These are phyloP conservation scores for Blastocystis sp. DNA, from an alignment of 352 stramenopile genomes.

Conservation along the genomic window DNA sequence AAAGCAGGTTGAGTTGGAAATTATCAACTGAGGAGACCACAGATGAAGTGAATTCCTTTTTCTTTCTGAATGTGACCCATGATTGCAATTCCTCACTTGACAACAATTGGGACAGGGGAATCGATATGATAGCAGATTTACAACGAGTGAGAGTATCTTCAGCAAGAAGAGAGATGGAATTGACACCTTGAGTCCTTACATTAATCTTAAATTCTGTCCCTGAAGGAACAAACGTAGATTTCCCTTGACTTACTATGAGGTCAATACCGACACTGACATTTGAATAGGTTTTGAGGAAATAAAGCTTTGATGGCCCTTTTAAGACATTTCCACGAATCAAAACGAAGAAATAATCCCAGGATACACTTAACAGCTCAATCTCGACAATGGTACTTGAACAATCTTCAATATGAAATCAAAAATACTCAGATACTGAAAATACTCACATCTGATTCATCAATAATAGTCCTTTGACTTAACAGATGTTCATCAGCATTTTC, in stretches of 20 bases:
- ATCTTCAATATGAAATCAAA: slow-evolving; percentile 28
- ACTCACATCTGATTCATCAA: neutral
- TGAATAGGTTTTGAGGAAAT: slow-evolving; percentile 49
- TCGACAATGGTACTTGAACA: neutral
- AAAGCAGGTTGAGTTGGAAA: neutral
- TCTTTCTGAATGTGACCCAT: neutral
- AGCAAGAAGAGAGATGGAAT: slow-evolving; percentile 3
- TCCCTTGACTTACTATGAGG: slow-evolving; percentile 1
- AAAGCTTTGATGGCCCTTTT: neutral
- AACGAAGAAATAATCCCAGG: slow-evolving; percentile 7
- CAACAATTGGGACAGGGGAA: neutral
- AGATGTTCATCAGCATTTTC: slow-evolving; percentile 22
- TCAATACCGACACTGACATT: neutral
- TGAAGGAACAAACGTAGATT: neutral
- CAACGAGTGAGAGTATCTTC: neutral
- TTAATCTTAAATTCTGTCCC: neutral
- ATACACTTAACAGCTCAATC: neutral
- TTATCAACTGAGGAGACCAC: slow-evolving; percentile 17
- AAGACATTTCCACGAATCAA: neutral
- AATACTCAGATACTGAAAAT: neutral
- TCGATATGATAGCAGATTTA: neutral
- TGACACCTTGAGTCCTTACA: slow-evolving; percentile 25
- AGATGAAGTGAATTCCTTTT: neutral
- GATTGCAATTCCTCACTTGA: neutral
- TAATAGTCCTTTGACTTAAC: slow-evolving; percentile 6